Evolutionary conservation across 331 rosid genomes (phyloP), one percentile per base, ranked within the genome.

Genomic region (Spiraea crenata): DNA sequence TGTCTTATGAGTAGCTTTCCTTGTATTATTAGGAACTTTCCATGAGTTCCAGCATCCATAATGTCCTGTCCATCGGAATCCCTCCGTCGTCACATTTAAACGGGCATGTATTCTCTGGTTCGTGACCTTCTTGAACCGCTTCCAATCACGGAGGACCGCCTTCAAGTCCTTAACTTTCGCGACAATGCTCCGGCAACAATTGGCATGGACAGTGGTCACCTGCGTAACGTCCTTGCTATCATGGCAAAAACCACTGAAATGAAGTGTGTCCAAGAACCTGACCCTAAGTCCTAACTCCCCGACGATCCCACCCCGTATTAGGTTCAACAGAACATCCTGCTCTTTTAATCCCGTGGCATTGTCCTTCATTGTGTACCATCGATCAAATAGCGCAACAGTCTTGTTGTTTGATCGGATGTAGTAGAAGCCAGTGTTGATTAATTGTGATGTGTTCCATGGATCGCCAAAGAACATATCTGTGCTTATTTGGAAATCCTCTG

Each of bases 211-310:
- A 0, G 90, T 92, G 14, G 73, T 40, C 15, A 88, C 96, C 1
- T 6, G 77, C 56, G 70, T 46, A 4, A 87, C 68, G 69, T 90
- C 88, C 20, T 14, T 78, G 51, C 96, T 90, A 20, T 92, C 83
- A 65, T 85, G 75, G 45, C 97, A 92, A 79, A 92, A 92, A 9
- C 98, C 98, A 65, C 96, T 92, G 41, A 88, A 92, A 80, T 82
- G 82, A 4, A 80, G 74, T 3, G 96, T 92, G 55, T 92, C 86
- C 62, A 92, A 57, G 20, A 88, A 92, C 76, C 85, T 82, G 19
- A 88, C 84, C 61, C 51, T 81, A 17, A 92, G 83, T 4, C 79
- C 74, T 7, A 90, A 65, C 1, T 74, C 14, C 7, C 35, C 41
- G 5, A 81, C 48, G 1, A 88, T 81, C 0, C 90, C 96, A 0